Conservation (phyloP, 2,329 filamentous ascomycete genomes). For the Fusarium acutatum region DNA sequence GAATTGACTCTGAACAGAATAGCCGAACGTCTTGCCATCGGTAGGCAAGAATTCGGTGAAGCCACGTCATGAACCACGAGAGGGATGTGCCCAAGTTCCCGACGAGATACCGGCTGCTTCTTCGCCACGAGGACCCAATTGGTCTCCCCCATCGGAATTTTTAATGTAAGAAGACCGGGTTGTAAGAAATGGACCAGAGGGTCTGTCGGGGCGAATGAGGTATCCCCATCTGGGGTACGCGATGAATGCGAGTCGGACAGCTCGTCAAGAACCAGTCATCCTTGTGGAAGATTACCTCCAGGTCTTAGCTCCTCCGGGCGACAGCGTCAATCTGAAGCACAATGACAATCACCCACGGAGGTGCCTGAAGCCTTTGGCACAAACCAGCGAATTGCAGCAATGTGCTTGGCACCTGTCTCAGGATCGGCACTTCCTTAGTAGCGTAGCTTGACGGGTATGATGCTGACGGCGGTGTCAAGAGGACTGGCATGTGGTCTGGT, state of each 20-base stretch:
- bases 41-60: neutral
- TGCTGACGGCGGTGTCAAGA: neutral
- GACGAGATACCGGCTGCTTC: neutral
- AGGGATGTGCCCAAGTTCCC: neutral
- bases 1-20: neutral
- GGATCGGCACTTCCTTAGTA: neutral
- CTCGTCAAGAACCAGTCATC: neutral
- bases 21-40: neutral
- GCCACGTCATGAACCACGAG: neutral
- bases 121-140: too few species aligned
- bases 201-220: neutral
- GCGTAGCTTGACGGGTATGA: too few species aligned
- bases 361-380: neutral
- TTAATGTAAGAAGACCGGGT: neutral
- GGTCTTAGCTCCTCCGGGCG: neutral
- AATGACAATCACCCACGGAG: neutral
- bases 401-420: neutral
- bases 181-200: fast-evolving
- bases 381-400: neutral
- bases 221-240: neutral
- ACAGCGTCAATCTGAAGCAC: neutral
- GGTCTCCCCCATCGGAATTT: neutral
- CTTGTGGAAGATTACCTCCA: neutral
- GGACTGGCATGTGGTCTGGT: neutral
- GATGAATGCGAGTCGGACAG: neutral